These are phyloP conservation scores for Pleoardoris graminearum DNA, from an alignment of 2,329 filamentous ascomycete genomes.

Conservation along the genomic window DNA sequence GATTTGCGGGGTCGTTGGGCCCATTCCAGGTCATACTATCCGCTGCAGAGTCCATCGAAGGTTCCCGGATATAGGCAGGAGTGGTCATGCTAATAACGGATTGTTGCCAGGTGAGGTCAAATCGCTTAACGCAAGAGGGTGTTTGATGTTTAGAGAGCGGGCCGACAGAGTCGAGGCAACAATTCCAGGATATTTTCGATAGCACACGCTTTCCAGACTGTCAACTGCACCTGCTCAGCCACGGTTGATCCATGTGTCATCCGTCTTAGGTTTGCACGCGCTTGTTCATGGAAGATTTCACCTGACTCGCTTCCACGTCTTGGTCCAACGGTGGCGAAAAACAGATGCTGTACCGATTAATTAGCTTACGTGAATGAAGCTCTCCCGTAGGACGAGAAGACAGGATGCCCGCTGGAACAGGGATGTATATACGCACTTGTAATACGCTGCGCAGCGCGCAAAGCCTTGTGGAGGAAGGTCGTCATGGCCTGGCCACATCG, in stretches of 20 bases:
- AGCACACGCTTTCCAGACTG: not conserved
- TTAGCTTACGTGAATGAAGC: not conserved
- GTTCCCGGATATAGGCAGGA: not conserved
- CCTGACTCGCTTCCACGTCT: too few species aligned
- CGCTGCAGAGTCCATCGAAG: not conserved
- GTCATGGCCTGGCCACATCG: not conserved
- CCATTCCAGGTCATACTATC: constrained; percentile 23
- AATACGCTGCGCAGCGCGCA: not conserved
- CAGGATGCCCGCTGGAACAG: not conserved
- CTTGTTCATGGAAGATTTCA: not conserved
- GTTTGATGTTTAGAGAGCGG: not conserved
- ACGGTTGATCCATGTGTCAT: not conserved
- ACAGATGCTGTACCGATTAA: not conserved
- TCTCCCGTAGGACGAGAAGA: not conserved
- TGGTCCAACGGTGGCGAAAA: too few species aligned
- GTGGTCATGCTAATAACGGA: not conserved
- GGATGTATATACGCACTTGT: not conserved
- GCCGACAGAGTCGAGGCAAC: not conserved
- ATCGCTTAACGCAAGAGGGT: not conserved
- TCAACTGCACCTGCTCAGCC: not conserved
- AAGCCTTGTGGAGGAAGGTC: not conserved
- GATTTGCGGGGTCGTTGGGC: constrained; percentile 31
- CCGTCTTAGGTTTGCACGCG: not conserved
- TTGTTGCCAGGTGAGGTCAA: not conserved
- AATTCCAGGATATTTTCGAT: not conserved